phyloP scores from a whole-genome alignment of 148 eudicot genomes.

The Silene conica region DNA sequence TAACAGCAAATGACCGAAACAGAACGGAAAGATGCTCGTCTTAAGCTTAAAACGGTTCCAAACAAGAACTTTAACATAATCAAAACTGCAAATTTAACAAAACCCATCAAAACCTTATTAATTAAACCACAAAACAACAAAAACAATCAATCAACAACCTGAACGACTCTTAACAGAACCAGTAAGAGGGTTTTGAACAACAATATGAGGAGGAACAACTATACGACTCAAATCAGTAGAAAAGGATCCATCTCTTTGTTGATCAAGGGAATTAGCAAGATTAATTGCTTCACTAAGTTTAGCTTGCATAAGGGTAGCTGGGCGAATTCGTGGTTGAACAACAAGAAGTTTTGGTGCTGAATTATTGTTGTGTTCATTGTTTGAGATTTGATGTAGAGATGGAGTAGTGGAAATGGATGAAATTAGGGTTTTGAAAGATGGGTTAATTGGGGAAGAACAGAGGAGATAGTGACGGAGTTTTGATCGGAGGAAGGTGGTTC shows the following conservation, averaged over 20 bases:
- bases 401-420: constrained; percentile 36
- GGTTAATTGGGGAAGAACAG: constrained; percentile 12
- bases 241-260: constrained; percentile 68
- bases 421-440: constrained; percentile 21
- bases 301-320: constrained; percentile 34
- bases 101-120: background rate
- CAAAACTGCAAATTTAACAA: background rate
- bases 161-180: constrained; percentile 47
- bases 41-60: no score
- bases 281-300: constrained; percentile 87
- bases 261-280: constrained; percentile 84
- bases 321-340: constrained; percentile 75
- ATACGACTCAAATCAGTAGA: constrained; percentile 47
- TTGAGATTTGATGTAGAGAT: constrained; percentile 22
- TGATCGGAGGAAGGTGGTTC: constrained; percentile 16
- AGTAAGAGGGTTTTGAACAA: constrained; percentile 77
- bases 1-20: no score
- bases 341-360: constrained; percentile 65
- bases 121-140: background rate
- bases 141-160: constrained; percentile 33
- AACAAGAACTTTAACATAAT: no score
- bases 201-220: constrained; percentile 57
- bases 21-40: no score
- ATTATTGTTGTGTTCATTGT: constrained; percentile 24
- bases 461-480: constrained; percentile 3